These are phyloP conservation scores for Echria macrotheca DNA, from an alignment of 495 filamentous ascomycete genomes.

Conservation along the genomic window DNA sequence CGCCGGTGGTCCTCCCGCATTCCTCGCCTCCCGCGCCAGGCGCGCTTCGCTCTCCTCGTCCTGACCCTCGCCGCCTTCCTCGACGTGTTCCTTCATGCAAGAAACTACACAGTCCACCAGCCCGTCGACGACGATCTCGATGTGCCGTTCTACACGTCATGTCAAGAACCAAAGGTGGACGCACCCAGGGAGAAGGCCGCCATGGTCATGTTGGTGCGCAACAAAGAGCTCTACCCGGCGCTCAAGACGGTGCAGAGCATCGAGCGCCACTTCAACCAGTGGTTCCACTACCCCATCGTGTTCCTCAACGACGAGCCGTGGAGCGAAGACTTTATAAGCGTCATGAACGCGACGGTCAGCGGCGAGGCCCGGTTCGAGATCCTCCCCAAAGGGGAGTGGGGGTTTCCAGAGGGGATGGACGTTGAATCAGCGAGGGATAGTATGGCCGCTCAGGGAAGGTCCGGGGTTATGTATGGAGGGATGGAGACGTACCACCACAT, in stretches of 20 bases:
- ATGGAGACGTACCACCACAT: slow-evolving; percentile 98
- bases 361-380: slow-evolving; percentile 75
- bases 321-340: slow-evolving; percentile 75
- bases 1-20: background rate
- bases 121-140: slow-evolving; percentile 36
- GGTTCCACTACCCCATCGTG: slow-evolving; percentile 95
- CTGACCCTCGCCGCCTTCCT: slow-evolving; percentile 18
- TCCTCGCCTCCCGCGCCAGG: background rate
- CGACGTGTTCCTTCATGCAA: slow-evolving; percentile 28
- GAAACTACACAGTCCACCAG: slow-evolving; percentile 25
- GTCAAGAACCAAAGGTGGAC: slow-evolving; percentile 38
- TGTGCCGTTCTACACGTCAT: slow-evolving; percentile 37
- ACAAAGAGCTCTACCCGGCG: slow-evolving; percentile 87
- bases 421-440: slow-evolving; percentile 72
- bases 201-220: slow-evolving; percentile 88
- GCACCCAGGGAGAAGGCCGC: slow-evolving; percentile 81
- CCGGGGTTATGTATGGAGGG: slow-evolving; percentile 93
- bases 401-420: slow-evolving; percentile 88
- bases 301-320: slow-evolving; percentile 93
- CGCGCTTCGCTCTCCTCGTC: slow-evolving; percentile 12
- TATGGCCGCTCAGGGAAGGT: slow-evolving; percentile 78
- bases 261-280: slow-evolving; percentile 93
- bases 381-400: slow-evolving; percentile 78
- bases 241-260: slow-evolving; percentile 86
- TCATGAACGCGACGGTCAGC: slow-evolving; percentile 72